Conservation (phyloP, 1,284 basidiomycete genomes). For the Ganoderma meredithae region DNA sequence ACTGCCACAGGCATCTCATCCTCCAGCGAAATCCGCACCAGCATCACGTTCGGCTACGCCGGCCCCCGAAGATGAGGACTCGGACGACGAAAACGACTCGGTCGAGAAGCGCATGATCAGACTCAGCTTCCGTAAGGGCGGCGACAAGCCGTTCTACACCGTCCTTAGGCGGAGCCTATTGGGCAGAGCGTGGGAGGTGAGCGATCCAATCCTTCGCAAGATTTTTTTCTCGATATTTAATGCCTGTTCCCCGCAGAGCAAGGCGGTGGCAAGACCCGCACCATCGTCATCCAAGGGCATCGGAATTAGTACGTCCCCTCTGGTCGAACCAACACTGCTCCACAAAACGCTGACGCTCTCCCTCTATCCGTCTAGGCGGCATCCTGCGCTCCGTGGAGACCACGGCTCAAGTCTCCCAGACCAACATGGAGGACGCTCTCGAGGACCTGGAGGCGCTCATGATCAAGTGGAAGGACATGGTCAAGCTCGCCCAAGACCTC, state of each 20-base stretch:
- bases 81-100: conserved; percentile 40
- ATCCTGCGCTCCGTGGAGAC: conserved; percentile 79
- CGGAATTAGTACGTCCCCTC: conserved; percentile 61
- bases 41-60: conserved; percentile 65
- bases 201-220: conserved; percentile 31
- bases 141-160: conserved; percentile 86
- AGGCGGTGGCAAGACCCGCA: conserved; percentile 8
- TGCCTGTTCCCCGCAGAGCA: conserved; percentile 19
- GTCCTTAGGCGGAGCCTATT: conserved; percentile 80
- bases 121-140: conserved; percentile 91
- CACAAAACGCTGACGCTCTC: not conserved
- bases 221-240: not conserved
- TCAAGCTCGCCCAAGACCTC: conserved; percentile 86
- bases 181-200: conserved; percentile 84
- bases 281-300: conserved; percentile 36
- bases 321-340: conserved; percentile 11
- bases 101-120: conserved; percentile 57
- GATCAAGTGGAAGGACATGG: conserved; percentile 94
- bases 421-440: conserved; percentile 81
- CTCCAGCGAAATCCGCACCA: conserved; percentile 63
- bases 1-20: conserved; percentile 33
- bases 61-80: conserved; percentile 37
- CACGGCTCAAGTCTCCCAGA: conserved; percentile 69
- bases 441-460: conserved; percentile 92
- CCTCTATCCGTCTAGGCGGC: conserved; percentile 60